Evolutionary conservation across 2,329 filamentous ascomycete species (phyloP).

Genomic region (Xylariaceae sp.): DNA sequence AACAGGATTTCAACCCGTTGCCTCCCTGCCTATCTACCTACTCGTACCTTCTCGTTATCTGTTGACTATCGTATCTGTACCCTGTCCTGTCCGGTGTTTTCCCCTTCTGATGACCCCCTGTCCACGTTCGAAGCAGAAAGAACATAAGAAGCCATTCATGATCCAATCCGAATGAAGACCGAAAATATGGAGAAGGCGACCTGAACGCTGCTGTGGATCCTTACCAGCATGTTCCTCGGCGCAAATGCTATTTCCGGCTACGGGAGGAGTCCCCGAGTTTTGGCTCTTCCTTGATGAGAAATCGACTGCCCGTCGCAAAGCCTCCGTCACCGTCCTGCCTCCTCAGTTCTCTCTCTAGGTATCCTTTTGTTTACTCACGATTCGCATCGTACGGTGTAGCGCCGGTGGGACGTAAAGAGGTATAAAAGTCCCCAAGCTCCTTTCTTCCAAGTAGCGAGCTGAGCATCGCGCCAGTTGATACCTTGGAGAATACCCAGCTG

Average conservation of each 20-base stretch:
- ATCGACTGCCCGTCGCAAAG: slow-evolving; percentile 11
- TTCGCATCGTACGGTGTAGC: not conserved
- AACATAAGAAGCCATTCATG: slow-evolving; percentile 6
- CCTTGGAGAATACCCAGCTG: not conserved
- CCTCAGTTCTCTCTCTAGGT: not conserved
- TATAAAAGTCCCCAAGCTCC: not conserved
- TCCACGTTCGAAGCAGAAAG: slow-evolving; percentile 26
- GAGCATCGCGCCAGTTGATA: slow-evolving; percentile 43
- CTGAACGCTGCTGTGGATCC: slow-evolving; percentile 21
- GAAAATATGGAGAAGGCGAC: slow-evolving; percentile 26
- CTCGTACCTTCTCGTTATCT: too few species aligned
- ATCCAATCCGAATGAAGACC: slow-evolving; percentile 13
- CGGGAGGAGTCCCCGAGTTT: slow-evolving; percentile 5
- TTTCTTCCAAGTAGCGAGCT: slow-evolving; percentile 20
- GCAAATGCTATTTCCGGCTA: slow-evolving; percentile 12
- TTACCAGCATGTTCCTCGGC: slow-evolving; percentile 1
- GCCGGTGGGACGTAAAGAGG: too few species aligned
- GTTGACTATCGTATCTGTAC: too few species aligned
- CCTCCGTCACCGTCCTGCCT: not conserved
- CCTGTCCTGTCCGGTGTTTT: slow-evolving; percentile 14
- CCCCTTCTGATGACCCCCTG: slow-evolving; percentile 22
- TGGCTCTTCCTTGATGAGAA: not conserved
- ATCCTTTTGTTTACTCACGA: not conserved
- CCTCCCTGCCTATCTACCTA: too few species aligned
- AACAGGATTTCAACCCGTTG: slow-evolving; percentile 18